Conservation (phyloP, 2,329 filamentous ascomycete species). For the Bimuria novae-zelandiae region DNA sequence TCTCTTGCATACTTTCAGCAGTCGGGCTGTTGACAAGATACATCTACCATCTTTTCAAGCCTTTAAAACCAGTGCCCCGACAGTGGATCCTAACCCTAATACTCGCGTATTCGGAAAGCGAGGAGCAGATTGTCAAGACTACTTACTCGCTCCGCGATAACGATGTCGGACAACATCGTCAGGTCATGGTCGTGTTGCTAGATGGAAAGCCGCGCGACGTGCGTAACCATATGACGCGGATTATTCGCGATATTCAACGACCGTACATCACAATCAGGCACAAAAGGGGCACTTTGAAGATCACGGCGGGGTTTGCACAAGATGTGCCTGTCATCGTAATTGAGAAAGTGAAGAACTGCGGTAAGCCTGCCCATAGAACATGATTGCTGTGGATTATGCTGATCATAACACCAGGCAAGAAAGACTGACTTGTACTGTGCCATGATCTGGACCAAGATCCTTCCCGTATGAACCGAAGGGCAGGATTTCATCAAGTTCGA, state of each 20-base stretch:
- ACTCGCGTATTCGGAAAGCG: slow-evolving; percentile 8
- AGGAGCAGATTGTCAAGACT: slow-evolving; percentile 7
- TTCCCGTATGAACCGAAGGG: neutral
- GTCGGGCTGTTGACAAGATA: neutral
- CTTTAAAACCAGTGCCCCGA: neutral
- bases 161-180: slow-evolving; percentile 3
- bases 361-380: neutral
- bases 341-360: slow-evolving; percentile 4
- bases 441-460: slow-evolving; percentile 5
- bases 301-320: slow-evolving; percentile 3
- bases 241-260: neutral
- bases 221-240: slow-evolving; percentile 6
- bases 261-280: neutral
- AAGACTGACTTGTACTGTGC: slow-evolving; percentile 5
- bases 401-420: slow-evolving; percentile 1
- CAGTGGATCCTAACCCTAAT: slow-evolving; percentile 12
- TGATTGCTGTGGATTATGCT: neutral
- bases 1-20: neutral
- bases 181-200: slow-evolving; percentile 8
- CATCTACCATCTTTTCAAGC: slow-evolving; percentile 5
- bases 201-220: slow-evolving; percentile 7
- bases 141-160: slow-evolving; percentile 6
- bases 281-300: slow-evolving; percentile 1
- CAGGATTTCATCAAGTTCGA: slow-evolving; percentile 1
- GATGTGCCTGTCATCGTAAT: slow-evolving; percentile 6